Evolutionary conservation across 768 basidiomycete genomes (phyloP).

Genomic region (Steccherinum ochraceum): DNA sequence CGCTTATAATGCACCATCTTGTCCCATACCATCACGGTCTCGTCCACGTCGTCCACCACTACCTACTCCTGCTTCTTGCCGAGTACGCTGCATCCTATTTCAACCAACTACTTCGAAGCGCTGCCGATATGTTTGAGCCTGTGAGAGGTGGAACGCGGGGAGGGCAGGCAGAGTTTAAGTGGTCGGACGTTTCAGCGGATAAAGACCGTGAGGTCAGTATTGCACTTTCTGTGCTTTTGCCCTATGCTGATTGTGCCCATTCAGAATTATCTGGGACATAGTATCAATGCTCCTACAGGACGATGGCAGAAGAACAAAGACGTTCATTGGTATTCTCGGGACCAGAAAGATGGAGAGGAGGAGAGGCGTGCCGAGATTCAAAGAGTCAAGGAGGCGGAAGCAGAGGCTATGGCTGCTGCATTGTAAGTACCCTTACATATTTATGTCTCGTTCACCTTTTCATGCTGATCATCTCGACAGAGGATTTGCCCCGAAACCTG

Average conservation of each 20-base stretch:
- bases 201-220: conserved; percentile 80
- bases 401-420: conserved; percentile 78
- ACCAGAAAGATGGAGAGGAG: conserved; percentile 33
- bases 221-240: no score
- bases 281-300: conserved; percentile 91
- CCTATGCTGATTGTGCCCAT: neutral
- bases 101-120: neutral
- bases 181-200: conserved; percentile 85
- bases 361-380: conserved; percentile 69
- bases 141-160: conserved; percentile 85
- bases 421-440: conserved; percentile 40
- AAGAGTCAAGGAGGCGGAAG: conserved; percentile 81
- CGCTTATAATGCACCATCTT: neutral
- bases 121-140: conserved; percentile 76
- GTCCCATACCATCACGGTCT: neutral
- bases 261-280: conserved; percentile 92
- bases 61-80: neutral
- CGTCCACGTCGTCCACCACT: neutral
- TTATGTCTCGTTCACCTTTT: neutral
- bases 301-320: conserved; percentile 99
- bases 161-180: conserved; percentile 89
- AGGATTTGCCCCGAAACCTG: conserved; percentile 54
- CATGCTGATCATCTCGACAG: conserved; percentile 34
- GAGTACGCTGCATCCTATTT: neutral
- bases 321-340: conserved; percentile 90